Percentiles rank a stretch among this genome's conserved stretches.
Conservation (phyloP, 345 rosid species). For the Aquilaria malaccensis region DNA sequence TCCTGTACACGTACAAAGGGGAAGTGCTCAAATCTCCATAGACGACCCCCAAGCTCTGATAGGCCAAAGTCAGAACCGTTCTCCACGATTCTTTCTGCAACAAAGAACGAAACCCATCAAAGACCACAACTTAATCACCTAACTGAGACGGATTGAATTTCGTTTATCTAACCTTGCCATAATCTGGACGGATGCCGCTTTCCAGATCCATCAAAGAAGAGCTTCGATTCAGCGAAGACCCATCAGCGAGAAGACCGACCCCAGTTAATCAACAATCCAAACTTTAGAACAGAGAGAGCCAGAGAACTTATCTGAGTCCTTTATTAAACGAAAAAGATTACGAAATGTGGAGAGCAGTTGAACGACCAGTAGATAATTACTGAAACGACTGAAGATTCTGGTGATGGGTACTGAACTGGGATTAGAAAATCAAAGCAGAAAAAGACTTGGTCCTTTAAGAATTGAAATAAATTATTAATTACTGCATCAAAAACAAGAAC, state of each 20-base stretch:
- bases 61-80: slow-evolving; percentile 73
- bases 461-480: neutral
- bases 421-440: neutral
- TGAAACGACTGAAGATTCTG: slow-evolving; percentile 4
- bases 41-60: slow-evolving; percentile 87
- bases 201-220: slow-evolving; percentile 59
- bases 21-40: slow-evolving; percentile 92
- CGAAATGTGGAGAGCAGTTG: slow-evolving; percentile 24
- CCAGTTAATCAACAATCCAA: slow-evolving; percentile 6
- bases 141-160: neutral
- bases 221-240: slow-evolving; percentile 25
- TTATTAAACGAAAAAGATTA: neutral
- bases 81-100: slow-evolving; percentile 81
- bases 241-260: slow-evolving; percentile 17
- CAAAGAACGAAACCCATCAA: slow-evolving; percentile 7
- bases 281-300: slow-evolving; percentile 2
- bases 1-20: slow-evolving; percentile 76
- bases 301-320: neutral
- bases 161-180: slow-evolving; percentile 32
- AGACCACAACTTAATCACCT: slow-evolving; percentile 7
- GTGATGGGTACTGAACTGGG: slow-evolving; percentile 12
- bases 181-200: slow-evolving; percentile 32
- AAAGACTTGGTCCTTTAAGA: neutral
- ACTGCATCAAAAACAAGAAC: slow-evolving; percentile 2
- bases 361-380: slow-evolving; percentile 28